Conservation (phyloP, 768 basidiomycete species). For the Auriscalpium microsporum region DNA sequence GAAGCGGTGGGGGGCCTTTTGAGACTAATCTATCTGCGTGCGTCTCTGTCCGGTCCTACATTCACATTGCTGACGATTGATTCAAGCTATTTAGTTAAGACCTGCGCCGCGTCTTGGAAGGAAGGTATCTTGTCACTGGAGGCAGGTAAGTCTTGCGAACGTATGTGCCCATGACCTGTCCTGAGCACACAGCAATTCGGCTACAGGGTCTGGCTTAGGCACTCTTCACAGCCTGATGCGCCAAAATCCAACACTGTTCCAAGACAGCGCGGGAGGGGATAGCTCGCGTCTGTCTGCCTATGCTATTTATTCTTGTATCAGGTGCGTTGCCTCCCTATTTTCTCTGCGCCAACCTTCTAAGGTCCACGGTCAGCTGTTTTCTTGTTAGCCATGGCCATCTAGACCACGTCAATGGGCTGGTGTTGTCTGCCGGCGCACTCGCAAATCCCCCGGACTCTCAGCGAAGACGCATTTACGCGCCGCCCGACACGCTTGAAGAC, state of each 20-base stretch:
- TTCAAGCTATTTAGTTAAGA: conserved; percentile 81
- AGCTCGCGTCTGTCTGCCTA: conserved; percentile 22
- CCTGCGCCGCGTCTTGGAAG: conserved; percentile 54
- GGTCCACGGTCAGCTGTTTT: conserved; percentile 49
- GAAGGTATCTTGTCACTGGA: conserved; percentile 81
- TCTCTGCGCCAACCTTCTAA: not conserved
- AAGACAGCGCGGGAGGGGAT: not conserved
- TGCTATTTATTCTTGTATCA: conserved; percentile 46
- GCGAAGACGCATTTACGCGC: conserved; percentile 60
- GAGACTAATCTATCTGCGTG: conserved; percentile 87
- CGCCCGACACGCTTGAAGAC: conserved; percentile 52
- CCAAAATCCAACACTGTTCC: conserved; percentile 11
- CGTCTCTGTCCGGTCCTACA: conserved; percentile 20
- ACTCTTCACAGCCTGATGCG: conserved; percentile 55
- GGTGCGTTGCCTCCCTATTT: conserved; percentile 24
- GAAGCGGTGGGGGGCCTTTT: conserved; percentile 72
- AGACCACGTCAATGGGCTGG: conserved; percentile 79
- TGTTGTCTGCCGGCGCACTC: conserved; percentile 77
- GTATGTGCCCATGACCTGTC: not conserved
- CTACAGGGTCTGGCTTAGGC: conserved; percentile 77
- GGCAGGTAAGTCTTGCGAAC: conserved; percentile 50
- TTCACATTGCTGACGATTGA: conserved; percentile 4
- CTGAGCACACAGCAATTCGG: not conserved
- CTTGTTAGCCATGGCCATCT: conserved; percentile 85
- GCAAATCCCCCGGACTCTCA: conserved; percentile 27